Conservation (phyloP, 2,329 filamentous ascomycete genomes). For the Thielaviopsis cerberus region DNA sequence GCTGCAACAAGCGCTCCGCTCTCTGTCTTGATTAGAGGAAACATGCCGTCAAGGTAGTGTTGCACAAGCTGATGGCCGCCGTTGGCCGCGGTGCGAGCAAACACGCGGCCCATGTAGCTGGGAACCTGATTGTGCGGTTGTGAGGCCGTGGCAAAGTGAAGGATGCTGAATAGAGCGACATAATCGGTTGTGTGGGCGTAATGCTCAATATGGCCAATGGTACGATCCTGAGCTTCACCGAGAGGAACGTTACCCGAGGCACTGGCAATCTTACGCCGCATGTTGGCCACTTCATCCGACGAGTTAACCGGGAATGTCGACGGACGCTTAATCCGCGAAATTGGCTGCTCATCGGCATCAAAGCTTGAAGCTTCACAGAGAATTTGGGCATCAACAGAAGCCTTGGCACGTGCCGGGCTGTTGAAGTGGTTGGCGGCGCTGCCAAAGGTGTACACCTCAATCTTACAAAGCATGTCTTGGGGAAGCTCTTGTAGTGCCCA, state of each 20-base stretch:
- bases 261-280: conserved; percentile 20
- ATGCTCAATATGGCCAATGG: conserved; percentile 59
- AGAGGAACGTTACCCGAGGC: conserved; percentile 12
- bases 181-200: conserved; percentile 60
- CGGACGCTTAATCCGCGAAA: conserved; percentile 13
- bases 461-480: conserved; percentile 43
- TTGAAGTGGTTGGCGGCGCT: conserved; percentile 69
- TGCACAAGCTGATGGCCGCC: conserved; percentile 42
- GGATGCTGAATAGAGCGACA: conserved; percentile 54
- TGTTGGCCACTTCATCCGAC: conserved; percentile 18
- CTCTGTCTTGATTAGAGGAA: conserved; percentile 29
- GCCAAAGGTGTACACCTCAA: conserved; percentile 65
- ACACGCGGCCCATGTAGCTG: conserved; percentile 43
- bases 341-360: neutral
- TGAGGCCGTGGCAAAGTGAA: conserved; percentile 42
- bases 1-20: conserved; percentile 25
- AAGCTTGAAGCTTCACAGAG: neutral
- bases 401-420: conserved; percentile 32
- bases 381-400: neutral
- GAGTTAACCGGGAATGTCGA: conserved; percentile 13
- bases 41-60: conserved; percentile 45
- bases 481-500: conserved; percentile 58
- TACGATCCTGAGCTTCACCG: conserved; percentile 19
- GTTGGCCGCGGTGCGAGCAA: conserved; percentile 29
- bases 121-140: conserved; percentile 28